Evolutionary conservation across 192 early-diverging fungal genomes (phyloP).

Genomic region (Coemansia sp.): DNA sequence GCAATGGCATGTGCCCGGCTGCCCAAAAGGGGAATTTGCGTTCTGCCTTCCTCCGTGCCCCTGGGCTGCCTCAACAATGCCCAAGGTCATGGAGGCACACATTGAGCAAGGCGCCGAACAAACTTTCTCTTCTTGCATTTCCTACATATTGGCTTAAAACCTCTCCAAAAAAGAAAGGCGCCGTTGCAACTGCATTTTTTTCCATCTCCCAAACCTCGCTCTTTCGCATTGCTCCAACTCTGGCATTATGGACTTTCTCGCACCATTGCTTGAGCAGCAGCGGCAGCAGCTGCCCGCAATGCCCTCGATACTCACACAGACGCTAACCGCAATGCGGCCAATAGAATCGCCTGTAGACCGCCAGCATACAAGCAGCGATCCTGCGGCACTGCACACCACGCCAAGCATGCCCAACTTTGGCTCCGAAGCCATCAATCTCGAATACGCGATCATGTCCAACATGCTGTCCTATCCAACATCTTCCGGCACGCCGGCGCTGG

Average conservation of each 20-base stretch:
- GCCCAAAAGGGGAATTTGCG: slow-evolving; percentile 7
- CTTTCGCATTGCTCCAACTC: neutral
- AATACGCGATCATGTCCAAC: slow-evolving; percentile 83
- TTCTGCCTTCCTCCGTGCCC: too few species aligned
- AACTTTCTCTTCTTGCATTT: too few species aligned
- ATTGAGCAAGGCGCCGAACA: too few species aligned
- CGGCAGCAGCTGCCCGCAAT: slow-evolving; percentile 17
- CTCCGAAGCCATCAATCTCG: slow-evolving; percentile 83
- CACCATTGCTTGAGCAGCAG: slow-evolving; percentile 24
- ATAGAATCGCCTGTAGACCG: slow-evolving; percentile 2
- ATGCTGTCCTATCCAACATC: slow-evolving; percentile 75
- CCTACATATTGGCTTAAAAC: too few species aligned
- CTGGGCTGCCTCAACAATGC: too few species aligned
- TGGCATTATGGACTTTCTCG: slow-evolving; percentile 30
- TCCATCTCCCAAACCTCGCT: neutral
- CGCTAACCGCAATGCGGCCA: neutral
- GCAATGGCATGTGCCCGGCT: neutral
- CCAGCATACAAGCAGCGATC: slow-evolving; percentile 5
- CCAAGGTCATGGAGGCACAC: too few species aligned
- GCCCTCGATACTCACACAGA: slow-evolving; percentile 3
- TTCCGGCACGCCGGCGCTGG: slow-evolving; percentile 23
- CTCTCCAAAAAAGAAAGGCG: too few species aligned
- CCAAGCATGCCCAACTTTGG: slow-evolving; percentile 61
- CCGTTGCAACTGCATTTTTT: too few species aligned
- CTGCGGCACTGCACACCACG: slow-evolving; percentile 17